Evolutionary conservation across 2,329 filamentous ascomycete genomes (phyloP).

Genomic region (Iodosphaeria phyllophila): DNA sequence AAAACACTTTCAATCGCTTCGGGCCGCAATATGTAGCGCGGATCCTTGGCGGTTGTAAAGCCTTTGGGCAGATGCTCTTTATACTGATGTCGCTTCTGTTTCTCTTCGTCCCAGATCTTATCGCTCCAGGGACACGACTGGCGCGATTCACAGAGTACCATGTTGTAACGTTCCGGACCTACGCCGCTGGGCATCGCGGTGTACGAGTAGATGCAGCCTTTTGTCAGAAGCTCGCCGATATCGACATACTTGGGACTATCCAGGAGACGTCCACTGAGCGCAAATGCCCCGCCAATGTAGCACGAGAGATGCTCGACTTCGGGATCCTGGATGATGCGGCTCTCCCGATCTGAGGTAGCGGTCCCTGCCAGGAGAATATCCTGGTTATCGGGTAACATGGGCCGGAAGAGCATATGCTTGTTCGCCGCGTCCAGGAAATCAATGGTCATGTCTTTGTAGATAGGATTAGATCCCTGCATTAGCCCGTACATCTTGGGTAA

Average conservation of each 20-base stretch:
- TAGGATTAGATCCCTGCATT: slow-evolving; percentile 33
- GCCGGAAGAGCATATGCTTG: slow-evolving; percentile 46
- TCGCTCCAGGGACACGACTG: slow-evolving; percentile 14
- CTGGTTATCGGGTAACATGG: slow-evolving; percentile 36
- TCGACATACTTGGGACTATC: slow-evolving; percentile 30
- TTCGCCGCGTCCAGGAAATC: slow-evolving; percentile 37
- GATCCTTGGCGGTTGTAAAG: slow-evolving; percentile 31
- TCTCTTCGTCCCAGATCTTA: slow-evolving; percentile 7
- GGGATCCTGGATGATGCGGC: slow-evolving; percentile 11
- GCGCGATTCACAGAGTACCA: slow-evolving; percentile 21
- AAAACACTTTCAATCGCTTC: slow-evolving; percentile 17
- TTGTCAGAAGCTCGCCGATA: slow-evolving; percentile 35
- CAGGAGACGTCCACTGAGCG: slow-evolving; percentile 44
- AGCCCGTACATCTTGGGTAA: slow-evolving; percentile 47
- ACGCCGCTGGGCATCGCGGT: slow-evolving; percentile 34
- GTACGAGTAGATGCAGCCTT: slow-evolving; percentile 47
- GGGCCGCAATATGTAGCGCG: slow-evolving; percentile 14
- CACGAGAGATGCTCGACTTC: slow-evolving; percentile 44
- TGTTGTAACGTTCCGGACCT: slow-evolving; percentile 39
- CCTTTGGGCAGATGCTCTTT: slow-evolving; percentile 21
- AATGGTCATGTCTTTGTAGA: slow-evolving; percentile 18
- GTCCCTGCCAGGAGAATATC: slow-evolving; percentile 46
- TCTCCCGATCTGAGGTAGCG: slow-evolving; percentile 14
- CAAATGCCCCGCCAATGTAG: slow-evolving; percentile 54
- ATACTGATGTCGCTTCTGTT: slow-evolving; percentile 8